Percentiles rank a stretch among this genome's conserved stretches.
Conservation (phyloP, 2,329 filamentous ascomycete genomes). For the Pyrenophora teres region DNA sequence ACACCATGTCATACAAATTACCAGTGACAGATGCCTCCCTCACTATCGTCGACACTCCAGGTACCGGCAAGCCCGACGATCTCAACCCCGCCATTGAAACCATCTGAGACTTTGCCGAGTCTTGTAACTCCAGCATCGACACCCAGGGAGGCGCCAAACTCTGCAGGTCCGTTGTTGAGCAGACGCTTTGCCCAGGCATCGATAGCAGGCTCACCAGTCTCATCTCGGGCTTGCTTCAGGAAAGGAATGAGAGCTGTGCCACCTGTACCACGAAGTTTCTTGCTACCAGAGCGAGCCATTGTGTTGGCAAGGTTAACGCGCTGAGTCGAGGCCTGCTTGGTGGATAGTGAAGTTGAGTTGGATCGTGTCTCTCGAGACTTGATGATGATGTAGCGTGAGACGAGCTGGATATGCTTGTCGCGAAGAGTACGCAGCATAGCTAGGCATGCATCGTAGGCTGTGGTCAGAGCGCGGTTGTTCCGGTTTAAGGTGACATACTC, state of each 20-base stretch:
- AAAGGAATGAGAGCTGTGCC: conserved; percentile 95
- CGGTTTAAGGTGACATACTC: conserved; percentile 72
- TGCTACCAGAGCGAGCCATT: conserved; percentile 43
- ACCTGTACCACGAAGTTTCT: conserved; percentile 83
- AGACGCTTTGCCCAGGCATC: conserved; percentile 65
- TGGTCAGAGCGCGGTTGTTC: conserved; percentile 67
- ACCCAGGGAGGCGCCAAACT: conserved; percentile 20
- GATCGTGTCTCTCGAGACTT: conserved; percentile 77
- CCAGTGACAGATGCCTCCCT: conserved; percentile 55
- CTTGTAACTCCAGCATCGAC: conserved; percentile 45
- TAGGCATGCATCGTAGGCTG: conserved; percentile 90
- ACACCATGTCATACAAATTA: background rate
- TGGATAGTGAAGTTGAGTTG: conserved; percentile 64
- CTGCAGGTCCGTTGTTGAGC: conserved; percentile 58
- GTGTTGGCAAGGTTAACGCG: conserved; percentile 64
- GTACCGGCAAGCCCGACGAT: conserved; percentile 77
- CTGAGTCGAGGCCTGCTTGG: conserved; percentile 51
- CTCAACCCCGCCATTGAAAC: conserved; percentile 59
- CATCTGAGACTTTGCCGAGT: conserved; percentile 59
- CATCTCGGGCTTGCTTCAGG: conserved; percentile 92
- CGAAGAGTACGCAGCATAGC: conserved; percentile 77
- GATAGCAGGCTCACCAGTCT: conserved; percentile 91
- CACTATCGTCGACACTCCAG: conserved; percentile 88
- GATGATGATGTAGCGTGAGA: conserved; percentile 92
- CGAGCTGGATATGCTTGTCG: conserved; percentile 95